Evolutionary conservation across 495 filamentous ascomycete species (phyloP).

Genomic region (Cudoniella acicularis): DNA sequence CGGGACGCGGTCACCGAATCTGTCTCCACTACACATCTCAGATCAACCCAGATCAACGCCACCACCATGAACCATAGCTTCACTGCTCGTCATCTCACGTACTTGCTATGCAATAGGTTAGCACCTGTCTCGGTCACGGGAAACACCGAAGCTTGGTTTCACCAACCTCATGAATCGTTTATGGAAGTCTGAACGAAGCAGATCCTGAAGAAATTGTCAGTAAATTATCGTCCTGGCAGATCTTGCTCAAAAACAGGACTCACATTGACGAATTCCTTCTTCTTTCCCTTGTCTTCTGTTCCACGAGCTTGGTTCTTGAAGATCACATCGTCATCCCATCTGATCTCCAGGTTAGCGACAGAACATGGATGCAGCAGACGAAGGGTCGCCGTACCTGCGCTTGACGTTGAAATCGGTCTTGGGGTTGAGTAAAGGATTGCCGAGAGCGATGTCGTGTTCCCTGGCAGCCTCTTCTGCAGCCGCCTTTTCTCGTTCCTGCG

Average conservation of each 20-base stretch:
- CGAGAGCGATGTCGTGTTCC: constrained; percentile 84
- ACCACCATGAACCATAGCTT: background rate
- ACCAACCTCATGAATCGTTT: constrained; percentile 85
- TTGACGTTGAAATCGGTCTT: constrained; percentile 68
- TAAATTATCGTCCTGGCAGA: background rate
- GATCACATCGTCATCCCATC: constrained; percentile 99
- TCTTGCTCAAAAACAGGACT: constrained; percentile 26
- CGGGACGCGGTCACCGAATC: background rate
- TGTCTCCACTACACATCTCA: background rate
- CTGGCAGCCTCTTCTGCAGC: constrained; percentile 75
- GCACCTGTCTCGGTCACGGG: constrained; percentile 9
- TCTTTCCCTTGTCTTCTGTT: constrained; percentile 84
- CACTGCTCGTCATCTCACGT: constrained; percentile 50
- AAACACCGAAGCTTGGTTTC: constrained; percentile 25
- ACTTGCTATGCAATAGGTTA: constrained; percentile 55
- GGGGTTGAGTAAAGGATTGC: constrained; percentile 86
- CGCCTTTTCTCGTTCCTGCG: constrained; percentile 67
- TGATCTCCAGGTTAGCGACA: constrained; percentile 26
- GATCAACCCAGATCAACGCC: constrained; percentile 1
- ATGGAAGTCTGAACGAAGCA: constrained; percentile 94
- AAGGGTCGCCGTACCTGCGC: constrained; percentile 42
- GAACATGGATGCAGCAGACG: constrained; percentile 31
- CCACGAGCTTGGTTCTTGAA: constrained; percentile 98
- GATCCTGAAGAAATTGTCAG: constrained; percentile 53
- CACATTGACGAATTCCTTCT: constrained; percentile 95